Conservation (phyloP, 2,329 filamentous ascomycete species). For the Neopestalotiopsis sp. region DNA sequence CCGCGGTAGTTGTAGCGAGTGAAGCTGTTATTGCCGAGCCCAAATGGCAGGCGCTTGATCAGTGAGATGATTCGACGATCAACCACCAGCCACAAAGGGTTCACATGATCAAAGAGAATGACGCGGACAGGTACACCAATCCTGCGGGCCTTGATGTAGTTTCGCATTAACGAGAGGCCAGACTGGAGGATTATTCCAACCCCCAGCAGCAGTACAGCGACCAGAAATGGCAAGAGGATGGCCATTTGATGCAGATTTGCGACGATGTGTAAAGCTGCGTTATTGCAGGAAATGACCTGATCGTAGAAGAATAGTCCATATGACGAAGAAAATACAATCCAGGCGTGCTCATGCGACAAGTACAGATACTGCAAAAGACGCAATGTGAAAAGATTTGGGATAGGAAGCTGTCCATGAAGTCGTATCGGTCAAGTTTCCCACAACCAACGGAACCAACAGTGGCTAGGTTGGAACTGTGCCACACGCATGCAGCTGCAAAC, state of each 20-base stretch:
- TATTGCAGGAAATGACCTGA: too few relatives aligned
- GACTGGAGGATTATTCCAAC: neutral
- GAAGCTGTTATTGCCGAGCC: conserved; percentile 12
- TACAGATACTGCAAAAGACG: too few relatives aligned
- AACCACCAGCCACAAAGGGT: conserved; percentile 6
- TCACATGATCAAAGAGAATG: neutral
- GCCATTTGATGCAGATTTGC: neutral
- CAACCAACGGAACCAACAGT: too few relatives aligned
- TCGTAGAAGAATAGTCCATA: too few relatives aligned
- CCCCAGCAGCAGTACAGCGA: neutral
- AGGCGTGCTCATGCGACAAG: too few relatives aligned
- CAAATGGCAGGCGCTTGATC: conserved; percentile 1
- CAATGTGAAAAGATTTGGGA: too few relatives aligned
- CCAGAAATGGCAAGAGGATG: neutral
- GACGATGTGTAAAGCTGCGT: too few relatives aligned
- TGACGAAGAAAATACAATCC: too few relatives aligned
- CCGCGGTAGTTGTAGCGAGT: conserved; percentile 9
- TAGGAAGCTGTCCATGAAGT: too few relatives aligned
- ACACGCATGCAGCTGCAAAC: too few relatives aligned
- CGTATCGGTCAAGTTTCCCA: too few relatives aligned
- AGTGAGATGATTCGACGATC: conserved; percentile 2
- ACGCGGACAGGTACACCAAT: neutral
- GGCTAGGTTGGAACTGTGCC: too few relatives aligned
- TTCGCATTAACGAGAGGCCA: neutral
- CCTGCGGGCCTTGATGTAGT: neutral